Base-by-base conservation (phyloP, 1,284 basidiomycete genomes). In the Dichomitus squalens region DNA sequence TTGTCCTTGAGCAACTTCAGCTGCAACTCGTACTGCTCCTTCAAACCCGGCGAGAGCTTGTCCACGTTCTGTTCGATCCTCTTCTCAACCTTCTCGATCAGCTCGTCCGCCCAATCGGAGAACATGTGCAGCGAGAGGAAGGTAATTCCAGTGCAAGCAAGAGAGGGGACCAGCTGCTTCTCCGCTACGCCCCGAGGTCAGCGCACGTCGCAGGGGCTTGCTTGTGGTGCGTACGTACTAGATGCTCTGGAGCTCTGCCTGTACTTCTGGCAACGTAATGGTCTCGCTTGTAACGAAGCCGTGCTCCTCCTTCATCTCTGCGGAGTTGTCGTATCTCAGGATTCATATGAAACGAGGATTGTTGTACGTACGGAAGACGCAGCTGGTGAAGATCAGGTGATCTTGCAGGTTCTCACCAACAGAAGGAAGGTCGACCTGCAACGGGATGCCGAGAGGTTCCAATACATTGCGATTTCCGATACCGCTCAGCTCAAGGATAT, bases 391-490 rank as follows among this genome's bases (percentile, higher is more conserved):
- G 18, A 65, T 40, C 7, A 62, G 47, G 20, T 79, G 78, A 56
- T 79, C 77, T 47, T 75, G 74, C 31, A 79, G 64, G 56, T 79
- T 79, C 51, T 69, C 69, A 4, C 79, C 79, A 0, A 80, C 76
- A 29, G 73, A 72, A n/a, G n/a, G n/a, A n/a, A n/a, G n/a, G n/a
- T n/a, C n/a, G n/a, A n/a, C n/a, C n/a, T 68, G 64, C 38, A 69
- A 66, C 0, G 68, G 57, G 40, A 80, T 68, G 0, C 75, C 75
- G 4, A 76, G 60, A 0, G 53, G 43, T 16, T 69, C 63, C 2
- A 81, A 62, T 7, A 79, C 64, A 2, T 63, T 47, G 2, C 59
- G 58, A 7, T 72, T 67, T 9, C 78, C 77, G n/a, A 79, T 68
- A 14, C 77, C 78, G 6, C 73, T 75, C 39, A 76, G 69, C 35